These are phyloP conservation scores for Citrus trifoliata DNA, from an alignment of 345 rosid genomes.

Conservation along the genomic window DNA sequence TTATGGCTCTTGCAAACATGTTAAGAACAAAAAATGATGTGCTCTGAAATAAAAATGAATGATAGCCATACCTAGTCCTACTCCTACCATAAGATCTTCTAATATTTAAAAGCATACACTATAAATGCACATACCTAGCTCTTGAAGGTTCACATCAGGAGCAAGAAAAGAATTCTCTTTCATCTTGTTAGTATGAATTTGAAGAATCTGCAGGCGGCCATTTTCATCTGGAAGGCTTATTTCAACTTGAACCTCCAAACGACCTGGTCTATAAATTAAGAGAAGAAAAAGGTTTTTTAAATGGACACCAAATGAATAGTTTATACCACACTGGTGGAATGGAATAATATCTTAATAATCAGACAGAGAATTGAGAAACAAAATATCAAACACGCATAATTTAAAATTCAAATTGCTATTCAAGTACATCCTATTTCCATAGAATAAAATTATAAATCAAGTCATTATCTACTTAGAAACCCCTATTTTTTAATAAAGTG, in stretches of 20 bases:
- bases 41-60: not conserved
- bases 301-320: not conserved
- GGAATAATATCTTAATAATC: not conserved
- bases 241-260: constrained; percentile 98
- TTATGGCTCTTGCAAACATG: not conserved
- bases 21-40: not conserved
- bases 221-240: constrained; percentile 99
- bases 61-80: not conserved
- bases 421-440: not conserved
- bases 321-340: not conserved
- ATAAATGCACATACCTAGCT: constrained; percentile 61
- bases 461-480: too few relatives aligned
- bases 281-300: not conserved
- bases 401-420: not conserved
- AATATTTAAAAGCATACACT: not conserved
- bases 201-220: constrained; percentile 94
- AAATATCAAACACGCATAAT: not conserved
- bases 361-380: not conserved
- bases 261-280: constrained; percentile 72
- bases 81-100: not conserved
- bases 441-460: not conserved
- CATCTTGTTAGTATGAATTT: constrained; percentile 98
- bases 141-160: constrained; percentile 78
- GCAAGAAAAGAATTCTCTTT: constrained; percentile 95
- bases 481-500: not conserved